Evolutionary conservation across 1,284 basidiomycete genomes (phyloP).

Genomic region (Gymnopus androsaceus): DNA sequence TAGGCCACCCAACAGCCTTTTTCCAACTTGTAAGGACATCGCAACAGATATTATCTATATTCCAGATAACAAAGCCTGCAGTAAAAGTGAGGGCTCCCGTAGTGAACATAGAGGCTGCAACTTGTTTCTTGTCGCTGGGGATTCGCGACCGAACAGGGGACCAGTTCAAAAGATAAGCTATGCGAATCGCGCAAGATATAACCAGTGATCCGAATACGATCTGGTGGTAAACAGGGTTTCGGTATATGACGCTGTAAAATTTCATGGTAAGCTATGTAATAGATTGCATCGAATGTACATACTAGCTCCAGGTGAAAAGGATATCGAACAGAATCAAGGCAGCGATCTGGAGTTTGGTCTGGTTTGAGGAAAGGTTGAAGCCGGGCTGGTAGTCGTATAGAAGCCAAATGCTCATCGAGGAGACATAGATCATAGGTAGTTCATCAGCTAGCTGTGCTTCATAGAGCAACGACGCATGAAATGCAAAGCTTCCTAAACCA

Average conservation of each 20-base stretch:
- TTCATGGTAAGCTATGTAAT: background rate
- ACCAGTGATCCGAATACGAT: conserved; percentile 58
- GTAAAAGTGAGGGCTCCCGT: conserved; percentile 52
- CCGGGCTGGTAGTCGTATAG: conserved; percentile 59
- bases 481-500: conserved; percentile 65
- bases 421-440: conserved; percentile 69
- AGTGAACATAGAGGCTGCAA: conserved; percentile 45
- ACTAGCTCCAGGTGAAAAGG: conserved; percentile 68
- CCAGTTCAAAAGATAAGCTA: conserved; percentile 49
- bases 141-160: conserved; percentile 43
- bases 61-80: conserved; percentile 67
- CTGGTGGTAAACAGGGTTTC: conserved; percentile 72
- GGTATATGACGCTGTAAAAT: conserved; percentile 47
- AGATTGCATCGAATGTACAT: conserved; percentile 25
- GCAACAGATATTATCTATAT: conserved; percentile 72
- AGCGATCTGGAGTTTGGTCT: conserved; percentile 33
- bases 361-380: conserved; percentile 36
- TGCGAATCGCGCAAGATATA: conserved; percentile 45
- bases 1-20: conserved; percentile 57
- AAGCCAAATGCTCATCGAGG: conserved; percentile 53
- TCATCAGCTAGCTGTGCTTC: conserved; percentile 71
- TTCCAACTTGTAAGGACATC: conserved; percentile 56
- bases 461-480: conserved; percentile 71
- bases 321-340: conserved; percentile 47
- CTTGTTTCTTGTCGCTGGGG: conserved; percentile 41